Percentiles rank a stretch among this genome's conserved stretches.
phyloP scores from a whole-genome alignment of 192 early-diverging fungal species.

The Dimargaris xerosporica region DNA sequence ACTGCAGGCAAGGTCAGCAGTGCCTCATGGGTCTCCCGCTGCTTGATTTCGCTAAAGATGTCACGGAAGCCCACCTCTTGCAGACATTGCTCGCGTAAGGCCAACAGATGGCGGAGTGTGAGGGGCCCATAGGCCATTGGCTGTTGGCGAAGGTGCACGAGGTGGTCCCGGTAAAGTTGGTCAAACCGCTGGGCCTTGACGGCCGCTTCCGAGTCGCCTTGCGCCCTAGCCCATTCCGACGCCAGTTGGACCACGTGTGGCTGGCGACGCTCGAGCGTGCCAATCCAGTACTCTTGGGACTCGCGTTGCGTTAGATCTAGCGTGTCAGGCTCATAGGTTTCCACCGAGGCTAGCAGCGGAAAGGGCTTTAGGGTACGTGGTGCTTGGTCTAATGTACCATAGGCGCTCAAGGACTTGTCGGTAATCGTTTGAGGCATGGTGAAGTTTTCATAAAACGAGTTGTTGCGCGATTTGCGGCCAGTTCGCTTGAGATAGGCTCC shows the following conservation, averaged over 20 bases:
- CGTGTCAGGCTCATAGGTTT: conserved; percentile 52
- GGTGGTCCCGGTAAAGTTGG: conserved; percentile 46
- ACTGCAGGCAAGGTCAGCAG: conserved; percentile 31
- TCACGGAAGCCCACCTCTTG: conserved; percentile 68
- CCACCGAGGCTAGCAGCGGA: conserved; percentile 37
- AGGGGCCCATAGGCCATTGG: conserved; percentile 60
- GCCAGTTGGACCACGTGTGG: conserved; percentile 45
- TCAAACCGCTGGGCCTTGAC: conserved; percentile 33
- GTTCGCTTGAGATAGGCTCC: conserved; percentile 44
- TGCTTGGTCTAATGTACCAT: conserved; percentile 49
- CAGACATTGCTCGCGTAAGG: conserved; percentile 67
- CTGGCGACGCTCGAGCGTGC: conserved; percentile 50
- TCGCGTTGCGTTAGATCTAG: conserved; percentile 35
- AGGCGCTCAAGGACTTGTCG: conserved; percentile 32
- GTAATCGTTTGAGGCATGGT: conserved; percentile 41
- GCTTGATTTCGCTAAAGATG: conserved; percentile 56
- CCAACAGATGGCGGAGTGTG: conserved; percentile 51
- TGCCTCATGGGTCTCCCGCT: conserved; percentile 45
- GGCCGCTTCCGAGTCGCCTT: conserved; percentile 11
- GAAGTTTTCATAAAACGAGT: conserved; percentile 80
- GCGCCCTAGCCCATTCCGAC: conserved; percentile 24
- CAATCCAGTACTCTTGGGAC: conserved; percentile 60
- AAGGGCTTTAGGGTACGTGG: conserved; percentile 35
- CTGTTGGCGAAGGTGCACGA: conserved; percentile 40
- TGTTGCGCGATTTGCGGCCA: conserved; percentile 13